Evolutionary conservation across 2,329 filamentous ascomycete species (phyloP).

Genomic region (Colletotrichum scovillei): DNA sequence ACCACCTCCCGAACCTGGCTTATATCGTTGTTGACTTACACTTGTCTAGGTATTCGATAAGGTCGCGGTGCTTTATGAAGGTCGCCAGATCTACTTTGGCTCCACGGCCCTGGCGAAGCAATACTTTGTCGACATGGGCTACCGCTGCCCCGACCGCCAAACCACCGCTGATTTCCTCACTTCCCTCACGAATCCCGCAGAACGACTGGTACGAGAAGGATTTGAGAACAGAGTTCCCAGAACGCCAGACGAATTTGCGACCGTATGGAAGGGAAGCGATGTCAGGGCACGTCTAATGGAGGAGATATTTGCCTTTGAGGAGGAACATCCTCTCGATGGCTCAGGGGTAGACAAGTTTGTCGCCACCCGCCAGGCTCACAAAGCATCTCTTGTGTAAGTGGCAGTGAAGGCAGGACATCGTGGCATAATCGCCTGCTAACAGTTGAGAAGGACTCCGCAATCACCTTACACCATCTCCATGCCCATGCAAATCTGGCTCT

Average conservation of each 20-base stretch:
- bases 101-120: constrained; percentile 65
- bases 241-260: constrained; percentile 64
- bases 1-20: constrained; percentile 39
- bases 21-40: constrained; percentile 70
- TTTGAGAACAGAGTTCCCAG: constrained; percentile 65
- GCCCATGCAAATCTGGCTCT: constrained; percentile 66
- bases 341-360: constrained; percentile 9
- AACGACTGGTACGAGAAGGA: constrained; percentile 48
- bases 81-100: constrained; percentile 76
- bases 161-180: constrained; percentile 83
- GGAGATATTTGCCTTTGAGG: constrained; percentile 14
- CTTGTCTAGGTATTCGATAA: constrained; percentile 68
- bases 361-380: constrained; percentile 12
- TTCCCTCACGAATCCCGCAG: constrained; percentile 54
- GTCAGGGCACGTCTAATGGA: constrained; percentile 12
- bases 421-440: neutral
- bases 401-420: too few relatives aligned
- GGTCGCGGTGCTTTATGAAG: constrained; percentile 73
- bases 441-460: neutral
- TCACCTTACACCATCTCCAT: constrained; percentile 73
- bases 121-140: constrained; percentile 77
- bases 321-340: constrained; percentile 23
- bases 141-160: constrained; percentile 63
- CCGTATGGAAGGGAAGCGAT: constrained; percentile 20
- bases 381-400: constrained; percentile 64